Base-by-base conservation (phyloP, 768 basidiomycete genomes). In the Candolleomyces efflorescens region DNA sequence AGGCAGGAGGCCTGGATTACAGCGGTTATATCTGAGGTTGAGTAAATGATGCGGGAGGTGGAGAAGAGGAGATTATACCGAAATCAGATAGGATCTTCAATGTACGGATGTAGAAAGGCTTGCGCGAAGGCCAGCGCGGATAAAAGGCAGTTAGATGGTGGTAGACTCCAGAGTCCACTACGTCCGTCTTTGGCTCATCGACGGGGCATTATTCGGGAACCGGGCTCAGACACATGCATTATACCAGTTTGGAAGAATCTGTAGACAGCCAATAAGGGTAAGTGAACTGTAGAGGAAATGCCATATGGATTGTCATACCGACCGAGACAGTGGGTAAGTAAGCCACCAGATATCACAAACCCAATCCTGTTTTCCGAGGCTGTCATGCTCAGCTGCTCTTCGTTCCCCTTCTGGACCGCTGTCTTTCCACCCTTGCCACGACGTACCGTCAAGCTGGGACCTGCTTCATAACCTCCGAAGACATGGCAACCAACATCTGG, bases 281-380 rank as follows among this genome's bases (percentile, higher is more conserved):
- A 53, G 49, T 50, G 15, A 32, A 32, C 12, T 1, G 46, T 18
- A 36, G 32, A 24, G 39, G 26, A 32, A 32, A 32, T 53, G 53
- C 60, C 63, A 64, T 63, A 59, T 62, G 60, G 61, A 66, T 65
- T 63, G 65, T 63, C 68, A 67, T 69, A 67, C 65, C 65, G 68
- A 67, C 68, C 61, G 64, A 64, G 46, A 46, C 41, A 47, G 43
- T 39, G 41, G 37, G 44, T 53, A 20, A 53, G 47, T 17, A 43
- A 22, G 53, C 51, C 39, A 36, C 15, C 55, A 22, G 49, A 36
- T 60, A 45, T 49, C 53, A 60, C 51, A 52, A 52, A 36, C 41
- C 46, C 23, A 56, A 56, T 37, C 52, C 55, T 12, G 53, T 41
- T n/a, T 23, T 26, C 59, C 26, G 53, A 54, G n/a, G 27, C 18